phyloP scores from a whole-genome alignment of 352 stramenopile species.

The Globisporangium heterothallicum region DNA sequence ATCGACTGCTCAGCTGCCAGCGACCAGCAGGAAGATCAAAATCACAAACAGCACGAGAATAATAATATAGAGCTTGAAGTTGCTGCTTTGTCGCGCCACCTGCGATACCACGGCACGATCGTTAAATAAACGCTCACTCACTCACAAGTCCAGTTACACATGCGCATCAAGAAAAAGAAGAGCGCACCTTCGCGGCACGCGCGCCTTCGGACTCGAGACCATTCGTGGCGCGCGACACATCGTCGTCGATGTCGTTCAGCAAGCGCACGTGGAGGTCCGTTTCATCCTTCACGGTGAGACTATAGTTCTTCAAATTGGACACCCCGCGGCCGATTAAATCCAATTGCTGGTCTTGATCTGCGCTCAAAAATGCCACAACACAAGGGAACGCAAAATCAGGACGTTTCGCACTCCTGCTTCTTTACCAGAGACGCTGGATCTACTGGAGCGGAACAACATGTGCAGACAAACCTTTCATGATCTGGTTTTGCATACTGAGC shows the following conservation, averaged over 20 bases:
- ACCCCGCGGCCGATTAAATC: constrained; percentile 79
- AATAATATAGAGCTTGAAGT: constrained; percentile 91
- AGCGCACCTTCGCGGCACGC: constrained; percentile 57
- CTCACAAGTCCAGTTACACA: no score
- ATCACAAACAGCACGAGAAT: constrained; percentile 85
- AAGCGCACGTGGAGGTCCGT: constrained; percentile 86
- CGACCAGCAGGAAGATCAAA: constrained; percentile 85
- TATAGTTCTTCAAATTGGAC: constrained; percentile 83
- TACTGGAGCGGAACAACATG: no score
- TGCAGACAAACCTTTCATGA: constrained; percentile 83
- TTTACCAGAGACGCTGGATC: no score
- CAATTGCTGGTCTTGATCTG: constrained; percentile 84
- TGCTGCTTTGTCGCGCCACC: constrained; percentile 92
- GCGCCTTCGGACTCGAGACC: constrained; percentile 82
- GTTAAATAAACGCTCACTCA: constrained; percentile 3
- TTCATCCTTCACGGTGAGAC: constrained; percentile 84
- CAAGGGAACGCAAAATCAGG: no score
- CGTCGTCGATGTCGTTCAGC: constrained; percentile 85
- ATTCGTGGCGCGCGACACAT: constrained; percentile 76
- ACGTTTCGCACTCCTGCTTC: no score
- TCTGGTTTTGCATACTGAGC: constrained; percentile 85
- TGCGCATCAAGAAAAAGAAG: no score
- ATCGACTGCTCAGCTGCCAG: constrained; percentile 25
- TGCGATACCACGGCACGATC: constrained; percentile 21
- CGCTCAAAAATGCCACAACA: no score